A percentile compares a stretch with the other conserved stretches of the same genome.
phyloP scores from a whole-genome alignment of 2,329 filamentous ascomycete genomes.

The Aspergillus melleus region DNA sequence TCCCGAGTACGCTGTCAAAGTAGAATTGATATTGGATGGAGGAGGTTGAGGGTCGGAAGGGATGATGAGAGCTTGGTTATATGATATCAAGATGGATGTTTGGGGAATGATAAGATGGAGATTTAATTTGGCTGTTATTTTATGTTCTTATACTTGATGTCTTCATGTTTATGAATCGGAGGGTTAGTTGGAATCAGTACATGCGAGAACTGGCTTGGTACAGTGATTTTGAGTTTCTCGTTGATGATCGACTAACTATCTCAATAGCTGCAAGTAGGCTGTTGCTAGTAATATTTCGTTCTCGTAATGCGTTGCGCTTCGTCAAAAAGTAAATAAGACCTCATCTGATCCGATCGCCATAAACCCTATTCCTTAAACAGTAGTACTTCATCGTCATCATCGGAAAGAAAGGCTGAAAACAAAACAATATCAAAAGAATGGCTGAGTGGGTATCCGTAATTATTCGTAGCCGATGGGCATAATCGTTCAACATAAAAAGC shows the following conservation, averaged over 20 bases:
- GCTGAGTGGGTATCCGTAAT: constrained; percentile 1
- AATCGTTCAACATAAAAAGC: not conserved
- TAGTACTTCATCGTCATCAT: not conserved
- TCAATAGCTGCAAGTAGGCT: not conserved
- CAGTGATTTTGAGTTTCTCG: not conserved
- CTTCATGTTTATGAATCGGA: no score
- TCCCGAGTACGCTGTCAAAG: not conserved
- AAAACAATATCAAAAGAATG: not conserved
- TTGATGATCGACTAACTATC: no score
- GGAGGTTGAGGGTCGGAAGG: no score
- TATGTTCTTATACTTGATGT: no score
- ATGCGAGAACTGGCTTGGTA: not conserved
- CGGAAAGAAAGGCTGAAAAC: not conserved
- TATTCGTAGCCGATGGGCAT: not conserved
- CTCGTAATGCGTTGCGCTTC: not conserved
- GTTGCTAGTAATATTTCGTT: not conserved
- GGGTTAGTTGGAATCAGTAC: not conserved
- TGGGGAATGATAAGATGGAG: no score
- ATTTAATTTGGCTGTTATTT: no score
- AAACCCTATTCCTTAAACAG: not conserved
- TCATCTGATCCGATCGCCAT: not conserved
- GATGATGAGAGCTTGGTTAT: no score
- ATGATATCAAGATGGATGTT: no score
- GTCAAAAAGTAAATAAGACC: not conserved
- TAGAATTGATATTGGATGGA: no score